These are phyloP conservation scores for Sporisorium sorghi DNA, from an alignment of 1,284 basidiomycete genomes.

Conservation along the genomic window DNA sequence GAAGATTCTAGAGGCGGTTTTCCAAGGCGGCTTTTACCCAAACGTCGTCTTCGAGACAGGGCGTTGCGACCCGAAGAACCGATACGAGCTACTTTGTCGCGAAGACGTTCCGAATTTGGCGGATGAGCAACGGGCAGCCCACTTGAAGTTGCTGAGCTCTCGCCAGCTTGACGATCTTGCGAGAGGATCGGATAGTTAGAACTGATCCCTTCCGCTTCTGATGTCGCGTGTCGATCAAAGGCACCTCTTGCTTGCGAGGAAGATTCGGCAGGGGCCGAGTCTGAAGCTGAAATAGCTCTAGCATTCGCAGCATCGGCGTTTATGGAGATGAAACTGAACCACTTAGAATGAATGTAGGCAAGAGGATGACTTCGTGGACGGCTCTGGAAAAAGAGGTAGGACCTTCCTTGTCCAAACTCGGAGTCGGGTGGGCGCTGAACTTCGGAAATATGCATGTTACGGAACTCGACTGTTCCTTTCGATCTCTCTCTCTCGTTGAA, in stretches of 20 bases:
- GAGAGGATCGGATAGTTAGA: background rate
- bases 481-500: background rate
- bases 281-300: background rate
- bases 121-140: background rate
- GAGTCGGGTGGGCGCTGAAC: too few species aligned
- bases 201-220: too few species aligned
- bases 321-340: too few species aligned
- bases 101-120: background rate
- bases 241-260: background rate
- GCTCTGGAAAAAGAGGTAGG: background rate
- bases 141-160: too few species aligned
- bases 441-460: too few species aligned
- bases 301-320: background rate
- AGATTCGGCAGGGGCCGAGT: background rate
- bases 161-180: too few species aligned
- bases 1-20: too few species aligned
- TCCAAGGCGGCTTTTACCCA: too few species aligned
- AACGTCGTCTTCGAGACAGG: too few species aligned
- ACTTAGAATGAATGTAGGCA: too few species aligned
- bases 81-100: background rate
- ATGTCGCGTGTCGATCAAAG: background rate
- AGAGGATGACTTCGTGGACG: conserved; percentile 1
- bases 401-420: too few species aligned
- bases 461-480: too few species aligned
- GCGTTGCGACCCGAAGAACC: background rate